Base-by-base conservation (phyloP, 805 yeast species). In the Kodamaea nitidulidarum region DNA sequence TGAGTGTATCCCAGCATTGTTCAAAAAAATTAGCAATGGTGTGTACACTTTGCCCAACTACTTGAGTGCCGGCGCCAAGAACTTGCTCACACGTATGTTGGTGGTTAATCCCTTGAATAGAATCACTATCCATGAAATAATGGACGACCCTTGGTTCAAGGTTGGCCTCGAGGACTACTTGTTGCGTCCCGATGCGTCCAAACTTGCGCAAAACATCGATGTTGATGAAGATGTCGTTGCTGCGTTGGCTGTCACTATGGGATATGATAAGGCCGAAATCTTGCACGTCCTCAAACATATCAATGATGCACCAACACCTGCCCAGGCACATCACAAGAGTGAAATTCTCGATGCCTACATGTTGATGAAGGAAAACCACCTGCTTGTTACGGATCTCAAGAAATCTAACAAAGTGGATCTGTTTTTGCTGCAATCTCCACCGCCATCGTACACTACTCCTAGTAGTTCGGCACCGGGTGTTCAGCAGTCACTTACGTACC, bases 291-390 rank as follows among this genome's bases (percentile, higher is more conserved):
- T 56, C 35, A 46, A 51, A 11, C 39, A 46, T 5, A 49, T 55
- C 43, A 50, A 52, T 46, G 38, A 10, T 14, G 22, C 22, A 15
- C 25, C 12, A 14, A 39, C 38, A 3, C 38, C 38, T n/a, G 42
- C 42, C 15, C 17, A 26, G 3, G 34, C 40, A 10, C 44, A 29
- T 16, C 69, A 70, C 36, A 49, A 61, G 6, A 84, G 81, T 51
- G 96, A 88, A 60, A 83, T 88, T 32, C 70, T 87, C 51, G 95
- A 88, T 61, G 95, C 95, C 8, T 88, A 88, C 59, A 73, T 81
- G 50, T 66, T 88, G 51, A 80, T 88, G 74, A 78, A 78, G 57
- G 95, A 88, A 53, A 88, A 88, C 60, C 80, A 77, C 49, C 70
- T 76, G 16, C 67, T 84, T 43, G 83, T 84, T 39, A 78, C 76